A percentile compares a stretch with the other conserved stretches of the same genome.
Conservation (phyloP, 2,329 filamentous ascomycete genomes). For the Sclerotinia minor region DNA sequence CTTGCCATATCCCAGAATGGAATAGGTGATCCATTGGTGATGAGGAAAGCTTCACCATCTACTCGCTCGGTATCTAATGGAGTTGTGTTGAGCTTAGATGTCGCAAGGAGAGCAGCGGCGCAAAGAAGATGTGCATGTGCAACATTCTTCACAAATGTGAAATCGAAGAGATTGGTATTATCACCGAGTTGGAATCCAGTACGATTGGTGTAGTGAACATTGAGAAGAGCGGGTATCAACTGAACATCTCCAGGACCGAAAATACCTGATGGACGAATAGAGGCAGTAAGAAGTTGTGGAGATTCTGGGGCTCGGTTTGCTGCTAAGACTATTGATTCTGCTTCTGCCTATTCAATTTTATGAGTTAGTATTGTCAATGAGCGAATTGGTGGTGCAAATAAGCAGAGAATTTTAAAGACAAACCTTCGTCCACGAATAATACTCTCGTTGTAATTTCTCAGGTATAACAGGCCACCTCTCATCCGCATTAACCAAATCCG, state of each 20-base stretch:
- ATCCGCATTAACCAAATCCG: conserved; percentile 79
- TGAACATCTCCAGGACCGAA: conserved; percentile 88
- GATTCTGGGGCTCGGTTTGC: conserved; percentile 62
- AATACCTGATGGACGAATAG: conserved; percentile 84
- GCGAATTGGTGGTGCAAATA: not conserved
- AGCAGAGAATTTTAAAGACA: not conserved
- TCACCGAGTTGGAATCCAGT: conserved; percentile 79
- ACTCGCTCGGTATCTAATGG: conserved; percentile 72
- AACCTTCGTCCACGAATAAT: conserved; percentile 84
- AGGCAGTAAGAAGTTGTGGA: conserved; percentile 66
- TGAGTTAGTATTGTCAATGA: not conserved
- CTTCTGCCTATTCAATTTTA: conserved; percentile 56
- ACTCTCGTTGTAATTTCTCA: conserved; percentile 69
- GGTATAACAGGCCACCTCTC: conserved; percentile 78
- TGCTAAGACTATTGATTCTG: conserved; percentile 76
- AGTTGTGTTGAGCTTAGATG: conserved; percentile 45
- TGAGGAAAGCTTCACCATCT: conserved; percentile 84
- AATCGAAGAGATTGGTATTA: conserved; percentile 70
- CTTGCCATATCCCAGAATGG: conserved; percentile 91
- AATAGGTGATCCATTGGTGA: conserved; percentile 81
- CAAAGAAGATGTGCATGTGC: conserved; percentile 83
- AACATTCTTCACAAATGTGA: conserved; percentile 68
- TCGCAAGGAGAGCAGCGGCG: conserved; percentile 51
- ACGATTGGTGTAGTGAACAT: conserved; percentile 66
- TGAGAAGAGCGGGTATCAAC: conserved; percentile 70